These are phyloP conservation scores for Salix arbutifolia DNA, from an alignment of 345 rosid species.

Conservation along the genomic window DNA sequence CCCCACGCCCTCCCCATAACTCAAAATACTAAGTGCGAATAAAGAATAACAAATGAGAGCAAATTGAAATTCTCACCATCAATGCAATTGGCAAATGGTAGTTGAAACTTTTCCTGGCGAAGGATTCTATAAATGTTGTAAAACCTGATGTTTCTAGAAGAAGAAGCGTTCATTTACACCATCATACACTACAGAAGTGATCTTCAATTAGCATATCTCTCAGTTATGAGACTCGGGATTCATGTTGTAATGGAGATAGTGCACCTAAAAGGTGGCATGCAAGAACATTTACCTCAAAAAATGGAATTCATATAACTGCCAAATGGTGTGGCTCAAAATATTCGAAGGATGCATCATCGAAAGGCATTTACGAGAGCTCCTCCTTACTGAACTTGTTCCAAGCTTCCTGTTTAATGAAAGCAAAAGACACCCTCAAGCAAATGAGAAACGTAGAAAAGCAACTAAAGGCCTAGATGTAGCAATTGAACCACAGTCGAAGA, in stretches of 20 bases:
- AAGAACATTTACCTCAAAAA: background rate
- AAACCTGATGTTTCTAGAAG: background rate
- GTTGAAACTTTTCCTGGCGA: background rate
- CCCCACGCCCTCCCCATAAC: background rate
- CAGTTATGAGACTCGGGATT: background rate
- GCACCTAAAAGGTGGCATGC: background rate
- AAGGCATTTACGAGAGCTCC: slow-evolving; percentile 38
- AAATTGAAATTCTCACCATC: background rate
- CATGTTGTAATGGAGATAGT: background rate
- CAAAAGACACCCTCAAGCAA: background rate
- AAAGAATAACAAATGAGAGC: background rate
- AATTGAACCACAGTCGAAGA: too few species aligned
- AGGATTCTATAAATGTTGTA: background rate
- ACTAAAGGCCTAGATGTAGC: background rate
- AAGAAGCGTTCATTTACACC: slow-evolving; percentile 1
- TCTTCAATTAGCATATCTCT: background rate
- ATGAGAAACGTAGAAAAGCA: background rate
- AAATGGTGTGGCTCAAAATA: background rate
- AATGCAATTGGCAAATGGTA: background rate
- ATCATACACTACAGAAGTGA: background rate
- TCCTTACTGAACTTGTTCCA: slow-evolving; percentile 56
- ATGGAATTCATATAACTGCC: background rate
- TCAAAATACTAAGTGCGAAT: background rate
- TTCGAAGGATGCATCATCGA: background rate
- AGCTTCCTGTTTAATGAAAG: slow-evolving; percentile 45